phyloP scores from a whole-genome alignment of 2,329 filamentous ascomycete species.

The Xylariaceae sp. region DNA sequence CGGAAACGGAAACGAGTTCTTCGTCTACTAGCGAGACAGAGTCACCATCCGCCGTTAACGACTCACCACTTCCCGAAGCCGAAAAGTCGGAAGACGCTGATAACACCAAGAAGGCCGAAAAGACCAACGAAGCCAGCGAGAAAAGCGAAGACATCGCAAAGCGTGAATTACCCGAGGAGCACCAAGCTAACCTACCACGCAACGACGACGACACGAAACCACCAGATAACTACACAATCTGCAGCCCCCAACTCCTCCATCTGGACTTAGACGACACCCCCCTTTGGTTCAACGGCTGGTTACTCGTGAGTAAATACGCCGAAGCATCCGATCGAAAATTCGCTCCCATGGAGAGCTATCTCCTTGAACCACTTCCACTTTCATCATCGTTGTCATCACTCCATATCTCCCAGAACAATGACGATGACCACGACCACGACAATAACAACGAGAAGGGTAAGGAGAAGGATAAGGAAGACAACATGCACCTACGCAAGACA shows the following conservation, averaged over 20 bases:
- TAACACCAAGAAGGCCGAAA: not conserved
- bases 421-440: too few relatives aligned
- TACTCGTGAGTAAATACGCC: conserved; percentile 39
- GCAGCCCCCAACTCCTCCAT: conserved; percentile 41
- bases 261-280: conserved; percentile 37
- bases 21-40: too few relatives aligned
- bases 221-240: conserved; percentile 33
- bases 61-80: not conserved
- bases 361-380: conserved; percentile 26
- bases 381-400: too few relatives aligned
- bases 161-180: not conserved
- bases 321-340: conserved; percentile 32
- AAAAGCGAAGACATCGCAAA: too few relatives aligned
- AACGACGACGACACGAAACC: not conserved
- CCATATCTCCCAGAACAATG: too few relatives aligned
- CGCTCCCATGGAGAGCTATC: conserved; percentile 33
- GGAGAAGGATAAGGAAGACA: conserved; percentile 15
- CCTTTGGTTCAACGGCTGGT: conserved; percentile 44
- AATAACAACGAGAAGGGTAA: too few relatives aligned
- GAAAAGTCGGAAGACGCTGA: not conserved
- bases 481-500: conserved; percentile 12
- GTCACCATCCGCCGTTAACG: too few relatives aligned
- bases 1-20: not conserved
- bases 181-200: not conserved
- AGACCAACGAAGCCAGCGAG: too few relatives aligned